Base-by-base conservation (phyloP, 2,329 filamentous ascomycete species). In the Fusarium buharicum region DNA sequence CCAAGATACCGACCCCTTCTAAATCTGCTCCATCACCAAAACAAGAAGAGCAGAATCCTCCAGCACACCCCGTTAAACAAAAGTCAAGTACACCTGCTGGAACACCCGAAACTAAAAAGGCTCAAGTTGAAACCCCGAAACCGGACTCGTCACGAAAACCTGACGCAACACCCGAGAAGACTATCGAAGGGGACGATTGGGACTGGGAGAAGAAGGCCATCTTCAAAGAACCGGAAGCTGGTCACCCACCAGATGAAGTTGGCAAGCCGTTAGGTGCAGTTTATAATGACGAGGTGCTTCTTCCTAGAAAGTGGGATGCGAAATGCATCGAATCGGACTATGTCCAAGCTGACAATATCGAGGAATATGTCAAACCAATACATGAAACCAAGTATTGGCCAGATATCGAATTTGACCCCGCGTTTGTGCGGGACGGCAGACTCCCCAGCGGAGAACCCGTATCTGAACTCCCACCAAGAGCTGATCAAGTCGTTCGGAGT, bases 281-380 rank as follows among this genome's bases (percentile, higher is more conserved):
- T 16, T 82, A 79, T 55, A 77, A 73, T 34, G 79, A 81, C 17
- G 76, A 79, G 14, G 75, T 81, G 8, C 77, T 82, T 28, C 77
- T 82, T 34, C 78, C 81, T 22, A 77, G 77, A 16, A 74, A 78
- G 6, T 79, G 77, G 67, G 75, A 79, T 60, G 75, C 79, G 12
- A 74, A 74, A 17, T 76, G 75, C 50, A 75, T 82, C 41, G 76
- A 77, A 38, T 83, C 81, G 3, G 73, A 76, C 20, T 82, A 77
- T 62, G 78, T 79, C 49, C 76, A 73, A 18, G 74, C 76, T 30
- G 74, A 79, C 16, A 79, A 82, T 55, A 55, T 75, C 16, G 74
- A 77, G 27, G 77, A 79, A 13, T 83, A 80, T 61, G 69, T 62
- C n/a, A 69, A 73, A 24, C 76, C 77, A 22, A 75, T 82, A 30